Base-by-base conservation (phyloP, 2,329 filamentous ascomycete genomes). In the Cordyceps tenuipes region DNA sequence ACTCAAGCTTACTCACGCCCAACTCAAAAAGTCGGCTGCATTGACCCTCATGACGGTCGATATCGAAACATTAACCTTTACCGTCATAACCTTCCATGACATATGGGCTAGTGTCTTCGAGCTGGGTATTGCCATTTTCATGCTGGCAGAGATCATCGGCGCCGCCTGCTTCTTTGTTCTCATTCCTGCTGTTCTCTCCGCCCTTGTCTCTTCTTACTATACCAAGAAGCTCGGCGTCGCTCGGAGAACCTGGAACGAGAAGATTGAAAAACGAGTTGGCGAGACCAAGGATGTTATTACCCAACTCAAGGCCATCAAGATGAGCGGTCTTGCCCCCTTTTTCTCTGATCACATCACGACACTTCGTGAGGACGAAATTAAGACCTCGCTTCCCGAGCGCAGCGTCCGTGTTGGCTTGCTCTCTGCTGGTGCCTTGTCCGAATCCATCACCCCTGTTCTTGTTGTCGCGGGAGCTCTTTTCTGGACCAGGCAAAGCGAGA, bases 261-360 rank as follows among this genome's bases (percentile, higher is more conserved):
- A 55, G 43, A 55, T 59, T 31, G 47, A 58, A 49, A 49, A 49
- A 12, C 23, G 60, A 26, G 60, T 62, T 26, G 55, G 31, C 6
- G 50, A 53, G 17, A 62, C 56, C 29, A 59, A 53, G 26, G 49
- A 58, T 39, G 56, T 71, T 44, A 67, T 75, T 1, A 58, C 62
- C 5, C 67, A 68, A 6, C 71, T 75, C 64, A 75, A 73, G 55
- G 67, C 66, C 26, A 63, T 75, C 29, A 74, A 74, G 51, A 71
- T 74, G 66, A 68, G 69, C 34, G 73, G 73, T 0, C 65, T 75
- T 3, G 63, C 65, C 2, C 51, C 48, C 3, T 47, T 54, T 5
- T 53, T 62, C 5, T 47, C 46, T 12, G 36, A 46, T 12, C 34
- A 44, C 34, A 53, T 66, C 19, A 56, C 64, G 53, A 41, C 19